These are phyloP conservation scores for Argentina anserina DNA, from an alignment of 306 rosid genomes.

Conservation along the genomic window DNA sequence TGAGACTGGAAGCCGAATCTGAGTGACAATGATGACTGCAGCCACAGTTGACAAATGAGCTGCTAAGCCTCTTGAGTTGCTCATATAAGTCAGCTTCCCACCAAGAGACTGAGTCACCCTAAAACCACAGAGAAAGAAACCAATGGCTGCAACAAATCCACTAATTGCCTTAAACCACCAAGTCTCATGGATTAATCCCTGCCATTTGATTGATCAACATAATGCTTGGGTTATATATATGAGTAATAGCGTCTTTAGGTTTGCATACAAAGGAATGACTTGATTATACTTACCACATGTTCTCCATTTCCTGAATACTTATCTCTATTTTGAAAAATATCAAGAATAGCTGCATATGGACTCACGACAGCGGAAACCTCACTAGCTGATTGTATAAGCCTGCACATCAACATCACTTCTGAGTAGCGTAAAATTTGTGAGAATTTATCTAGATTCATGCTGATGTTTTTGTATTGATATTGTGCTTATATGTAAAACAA, in stretches of 20 bases:
- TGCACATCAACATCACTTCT: neutral
- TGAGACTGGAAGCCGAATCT: slow-evolving; percentile 24
- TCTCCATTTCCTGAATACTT: slow-evolving; percentile 9
- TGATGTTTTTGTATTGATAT: neutral
- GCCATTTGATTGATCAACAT: neutral
- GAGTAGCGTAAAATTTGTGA: neutral
- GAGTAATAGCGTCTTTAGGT: too few relatives aligned
- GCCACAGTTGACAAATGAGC: slow-evolving; percentile 23
- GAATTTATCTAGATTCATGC: neutral
- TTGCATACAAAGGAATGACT: neutral
- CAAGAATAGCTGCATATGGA: slow-evolving; percentile 22
- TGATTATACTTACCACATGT: slow-evolving; percentile 9
- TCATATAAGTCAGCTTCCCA: slow-evolving; percentile 26
- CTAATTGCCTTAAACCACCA: slow-evolving; percentile 24
- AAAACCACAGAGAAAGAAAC: slow-evolving; percentile 18
- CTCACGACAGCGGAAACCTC: slow-evolving; percentile 24
- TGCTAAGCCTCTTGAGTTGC: slow-evolving; percentile 30
- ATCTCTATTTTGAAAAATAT: slow-evolving; percentile 11
- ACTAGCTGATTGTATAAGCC: slow-evolving; percentile 26
- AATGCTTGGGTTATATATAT: too few relatives aligned
- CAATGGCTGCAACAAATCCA: slow-evolving; percentile 25
- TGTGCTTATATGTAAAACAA: neutral
- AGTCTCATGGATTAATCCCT: neutral
- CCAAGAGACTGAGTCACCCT: slow-evolving; percentile 22
- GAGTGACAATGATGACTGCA: slow-evolving; percentile 11